Evolutionary conservation across 2,329 filamentous ascomycete species (phyloP).

Genomic region (Arthrobotrys sinensis): DNA sequence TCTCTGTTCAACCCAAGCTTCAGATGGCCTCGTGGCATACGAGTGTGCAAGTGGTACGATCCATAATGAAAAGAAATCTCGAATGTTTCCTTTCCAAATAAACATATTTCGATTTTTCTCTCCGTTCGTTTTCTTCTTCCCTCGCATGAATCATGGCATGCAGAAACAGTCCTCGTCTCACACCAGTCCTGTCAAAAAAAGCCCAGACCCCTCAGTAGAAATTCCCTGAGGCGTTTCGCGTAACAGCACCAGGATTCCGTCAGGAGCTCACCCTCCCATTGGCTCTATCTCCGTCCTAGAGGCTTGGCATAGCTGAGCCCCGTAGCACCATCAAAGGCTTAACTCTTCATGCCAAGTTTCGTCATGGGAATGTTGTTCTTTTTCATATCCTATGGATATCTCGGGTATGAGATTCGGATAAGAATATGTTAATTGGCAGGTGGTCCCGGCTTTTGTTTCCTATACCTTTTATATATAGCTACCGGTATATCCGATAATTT

Average conservation of each 20-base stretch:
- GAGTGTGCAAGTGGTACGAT: neutral
- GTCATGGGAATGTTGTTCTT: slow-evolving; percentile 39
- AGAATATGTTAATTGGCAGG: slow-evolving; percentile 9
- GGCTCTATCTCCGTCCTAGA: slow-evolving; percentile 16
- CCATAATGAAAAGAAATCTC: neutral
- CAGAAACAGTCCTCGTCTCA: slow-evolving; percentile 58
- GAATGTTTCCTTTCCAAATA: slow-evolving; percentile 18
- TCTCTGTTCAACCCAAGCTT: slow-evolving; percentile 6
- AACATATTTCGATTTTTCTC: slow-evolving; percentile 12
- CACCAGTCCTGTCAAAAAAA: slow-evolving; percentile 47
- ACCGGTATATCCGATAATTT: slow-evolving; percentile 20
- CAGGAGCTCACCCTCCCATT: slow-evolving; percentile 21
- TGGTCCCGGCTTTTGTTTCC: slow-evolving; percentile 20
- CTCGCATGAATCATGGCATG: slow-evolving; percentile 46
- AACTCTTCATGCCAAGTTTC: slow-evolving; percentile 34
- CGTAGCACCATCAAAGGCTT: slow-evolving; percentile 37
- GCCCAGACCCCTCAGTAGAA: slow-evolving; percentile 8
- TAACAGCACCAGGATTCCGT: slow-evolving; percentile 44
- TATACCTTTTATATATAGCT: slow-evolving; percentile 14
- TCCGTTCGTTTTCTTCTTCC: slow-evolving; percentile 4
- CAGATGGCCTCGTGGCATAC: slow-evolving; percentile 8
- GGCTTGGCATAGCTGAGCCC: slow-evolving; percentile 24
- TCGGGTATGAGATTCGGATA: slow-evolving; percentile 37
- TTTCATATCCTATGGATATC: slow-evolving; percentile 21
- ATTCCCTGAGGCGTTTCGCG: slow-evolving; percentile 59